phyloP scores from a whole-genome alignment of 768 basidiomycete genomes.

The Boletus speciosus region DNA sequence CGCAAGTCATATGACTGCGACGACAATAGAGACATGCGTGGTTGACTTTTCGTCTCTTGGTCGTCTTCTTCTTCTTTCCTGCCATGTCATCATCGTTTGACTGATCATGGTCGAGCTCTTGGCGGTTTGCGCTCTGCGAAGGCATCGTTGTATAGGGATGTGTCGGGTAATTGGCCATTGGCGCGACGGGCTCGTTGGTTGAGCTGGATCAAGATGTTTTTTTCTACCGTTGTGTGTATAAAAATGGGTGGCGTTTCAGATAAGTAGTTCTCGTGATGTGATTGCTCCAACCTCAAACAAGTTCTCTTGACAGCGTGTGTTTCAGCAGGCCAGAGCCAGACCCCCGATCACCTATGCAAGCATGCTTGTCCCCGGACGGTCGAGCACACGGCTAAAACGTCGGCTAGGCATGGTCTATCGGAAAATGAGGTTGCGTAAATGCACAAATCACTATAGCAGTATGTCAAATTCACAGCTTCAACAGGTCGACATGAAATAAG shows the following conservation, averaged over 20 bases:
- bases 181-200: slow-evolving; percentile 1
- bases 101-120: slow-evolving; percentile 27
- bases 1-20: slow-evolving; percentile 90
- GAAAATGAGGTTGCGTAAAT: slow-evolving; percentile 11
- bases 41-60: slow-evolving; percentile 81
- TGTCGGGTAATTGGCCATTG: slow-evolving; percentile 28
- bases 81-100: slow-evolving; percentile 31
- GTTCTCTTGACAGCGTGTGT: slow-evolving; percentile 18
- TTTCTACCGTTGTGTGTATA: slow-evolving; percentile 16
- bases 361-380: neutral
- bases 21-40: slow-evolving; percentile 94
- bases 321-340: slow-evolving; percentile 3
- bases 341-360: slow-evolving; percentile 24
- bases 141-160: slow-evolving; percentile 27
- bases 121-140: slow-evolving; percentile 8
- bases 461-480: slow-evolving; percentile 2
- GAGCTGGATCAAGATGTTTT: slow-evolving; percentile 11
- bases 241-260: slow-evolving; percentile 27
- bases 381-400: neutral
- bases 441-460: neutral
- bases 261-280: slow-evolving; percentile 16
- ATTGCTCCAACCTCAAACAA: slow-evolving; percentile 21
- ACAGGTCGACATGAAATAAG: neutral
- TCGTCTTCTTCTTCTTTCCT: slow-evolving; percentile 39
- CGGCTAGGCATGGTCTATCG: neutral